Base-by-base conservation (phyloP, 2,329 filamentous ascomycete genomes). In the Paecilomyces dactylethromorphus region DNA sequence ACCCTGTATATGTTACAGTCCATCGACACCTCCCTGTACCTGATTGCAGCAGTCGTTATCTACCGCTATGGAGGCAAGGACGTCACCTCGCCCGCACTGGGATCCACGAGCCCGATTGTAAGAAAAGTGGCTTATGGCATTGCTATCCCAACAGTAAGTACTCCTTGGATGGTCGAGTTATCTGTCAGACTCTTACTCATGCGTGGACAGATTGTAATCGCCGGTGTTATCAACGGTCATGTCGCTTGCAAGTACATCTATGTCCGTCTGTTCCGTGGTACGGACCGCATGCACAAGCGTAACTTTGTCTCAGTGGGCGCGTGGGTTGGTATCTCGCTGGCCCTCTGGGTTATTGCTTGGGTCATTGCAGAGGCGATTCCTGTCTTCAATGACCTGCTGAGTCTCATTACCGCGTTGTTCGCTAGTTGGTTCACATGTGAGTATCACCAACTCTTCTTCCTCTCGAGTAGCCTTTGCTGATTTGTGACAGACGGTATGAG, bases 361-460 rank as follows among this genome's bases (percentile, higher is more conserved):
- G 71, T 90, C 59, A 86, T 91, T 59, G 86, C 88, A 4, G 82
- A 87, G 68, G 84, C 85, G 0, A 86, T 91, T 7, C 88, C 88
- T 0, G 82, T 85, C 54, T 91, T 91, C 75, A 84, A 84, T 67
- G 79, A 84, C 53, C 75, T 91, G 8, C 75, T 91, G n/a, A 83
- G 83, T 3, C 73, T 90, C 35, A 83, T 90, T 62, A 80, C 78
- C 31, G 81, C 86, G 1, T 71, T 88, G 1, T 88, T 89, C 60
- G 84, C 82, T 21, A 84, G 81, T 57, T 89, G 87, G 87, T 90
- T 90, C 70, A 86, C 83, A 56, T 82, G 72, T 77, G 66, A 72
- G 56, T 81, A 77, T 8, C 54, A 26, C 3, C 53, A 11, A 13
- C 1, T 7, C 10, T 5, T 31, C 22, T 39, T 22, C 26, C 26